Evolutionary conservation across 257 asterid genomes (phyloP).

Genomic region (Solanum corneliomulleri): DNA sequence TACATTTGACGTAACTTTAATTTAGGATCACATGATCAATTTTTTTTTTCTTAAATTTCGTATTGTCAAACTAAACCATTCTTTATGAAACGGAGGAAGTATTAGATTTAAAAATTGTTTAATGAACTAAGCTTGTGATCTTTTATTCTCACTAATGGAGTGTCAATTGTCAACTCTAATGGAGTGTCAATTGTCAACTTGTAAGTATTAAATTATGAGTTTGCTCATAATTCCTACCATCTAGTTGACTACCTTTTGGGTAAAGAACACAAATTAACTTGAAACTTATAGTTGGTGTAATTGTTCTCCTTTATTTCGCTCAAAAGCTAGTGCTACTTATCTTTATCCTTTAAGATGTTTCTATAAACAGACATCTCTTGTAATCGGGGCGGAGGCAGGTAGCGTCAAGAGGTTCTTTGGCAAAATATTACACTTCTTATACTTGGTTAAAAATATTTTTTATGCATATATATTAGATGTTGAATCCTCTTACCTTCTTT

Average conservation of each 20-base stretch:
- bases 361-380: background rate
- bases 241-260: background rate
- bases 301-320: background rate
- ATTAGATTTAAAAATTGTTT: background rate
- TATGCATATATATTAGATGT: background rate
- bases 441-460: background rate
- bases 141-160: background rate
- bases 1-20: too few relatives aligned
- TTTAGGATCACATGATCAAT: too few relatives aligned
- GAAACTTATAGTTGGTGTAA: background rate
- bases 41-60: too few relatives aligned
- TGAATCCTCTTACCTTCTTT: background rate
- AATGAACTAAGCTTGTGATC: background rate
- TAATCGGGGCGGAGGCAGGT: background rate
- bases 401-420: background rate
- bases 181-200: background rate
- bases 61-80: too few relatives aligned
- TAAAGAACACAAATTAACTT: too few relatives aligned
- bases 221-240: background rate
- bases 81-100: too few relatives aligned
- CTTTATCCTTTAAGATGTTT: background rate
- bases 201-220: background rate
- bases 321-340: background rate
- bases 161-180: too few relatives aligned
- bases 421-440: background rate